A percentile compares a stretch with the other conserved stretches of the same genome.
These are phyloP conservation scores for Hypoxylon fragiforme DNA, from an alignment of 495 filamentous ascomycete genomes.

Conservation along the genomic window DNA sequence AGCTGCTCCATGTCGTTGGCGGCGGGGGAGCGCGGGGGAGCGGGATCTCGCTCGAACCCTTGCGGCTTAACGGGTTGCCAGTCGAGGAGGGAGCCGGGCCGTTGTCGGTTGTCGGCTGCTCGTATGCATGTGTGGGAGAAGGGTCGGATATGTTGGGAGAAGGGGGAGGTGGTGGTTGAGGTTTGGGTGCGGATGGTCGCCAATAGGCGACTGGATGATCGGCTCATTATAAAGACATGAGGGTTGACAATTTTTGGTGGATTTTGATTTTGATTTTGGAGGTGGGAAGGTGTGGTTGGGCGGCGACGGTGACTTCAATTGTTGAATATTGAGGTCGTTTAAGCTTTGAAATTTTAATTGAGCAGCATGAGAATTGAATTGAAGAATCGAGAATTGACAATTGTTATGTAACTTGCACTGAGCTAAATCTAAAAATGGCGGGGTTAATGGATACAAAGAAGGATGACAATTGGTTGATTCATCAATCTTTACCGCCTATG, in stretches of 20 bases:
- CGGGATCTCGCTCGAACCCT: constrained; percentile 1
- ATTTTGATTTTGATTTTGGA: neutral
- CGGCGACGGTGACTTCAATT: neutral
- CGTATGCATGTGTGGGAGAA: constrained; percentile 46
- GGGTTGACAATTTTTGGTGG: neutral
- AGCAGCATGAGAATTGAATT: constrained; percentile 7
- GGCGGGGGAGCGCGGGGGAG: neutral
- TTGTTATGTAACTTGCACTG: constrained; percentile 19
- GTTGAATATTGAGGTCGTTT: constrained; percentile 1
- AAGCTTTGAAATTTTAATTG: constrained; percentile 23
- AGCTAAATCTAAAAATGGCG: constrained; percentile 9
- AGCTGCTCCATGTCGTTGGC: constrained; percentile 3
- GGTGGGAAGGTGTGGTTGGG: neutral
- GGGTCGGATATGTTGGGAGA: constrained; percentile 38
- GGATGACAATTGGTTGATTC: neutral
- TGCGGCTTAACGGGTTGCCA: neutral
- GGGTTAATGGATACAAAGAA: too few species aligned
- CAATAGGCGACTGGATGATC: constrained; percentile 49
- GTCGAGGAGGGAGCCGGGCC: constrained; percentile 4
- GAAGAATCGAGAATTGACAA: too few species aligned
- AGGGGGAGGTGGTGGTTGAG: constrained; percentile 32
- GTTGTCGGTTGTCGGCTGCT: constrained; percentile 3
- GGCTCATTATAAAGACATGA: constrained; percentile 47
- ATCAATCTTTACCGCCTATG: neutral
- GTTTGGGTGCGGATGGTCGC: constrained; percentile 49